These are phyloP conservation scores for Iberis pinnata DNA, from an alignment of 345 rosid genomes.

Conservation along the genomic window DNA sequence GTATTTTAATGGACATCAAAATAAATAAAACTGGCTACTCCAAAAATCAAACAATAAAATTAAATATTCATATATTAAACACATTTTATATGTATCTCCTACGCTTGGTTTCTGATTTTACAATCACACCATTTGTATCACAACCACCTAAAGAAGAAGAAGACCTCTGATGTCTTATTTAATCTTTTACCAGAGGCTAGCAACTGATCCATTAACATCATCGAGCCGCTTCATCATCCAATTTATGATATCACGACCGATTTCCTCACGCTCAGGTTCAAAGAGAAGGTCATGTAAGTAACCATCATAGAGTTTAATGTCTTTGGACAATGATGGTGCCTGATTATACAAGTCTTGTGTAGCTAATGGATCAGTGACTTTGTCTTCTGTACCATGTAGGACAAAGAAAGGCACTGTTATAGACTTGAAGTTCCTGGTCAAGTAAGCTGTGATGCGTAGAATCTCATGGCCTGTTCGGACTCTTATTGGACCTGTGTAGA, in stretches of 20 bases:
- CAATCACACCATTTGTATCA: slow-evolving; percentile 22
- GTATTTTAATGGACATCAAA: no score
- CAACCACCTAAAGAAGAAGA: slow-evolving; percentile 21
- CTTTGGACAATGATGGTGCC: slow-evolving; percentile 72
- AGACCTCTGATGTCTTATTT: slow-evolving; percentile 3
- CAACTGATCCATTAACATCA: slow-evolving; percentile 20
- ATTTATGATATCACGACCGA: slow-evolving; percentile 69
- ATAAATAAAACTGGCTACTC: no score
- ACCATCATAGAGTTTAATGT: slow-evolving; percentile 85
- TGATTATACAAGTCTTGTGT: slow-evolving; percentile 72
- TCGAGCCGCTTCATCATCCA: slow-evolving; percentile 81
- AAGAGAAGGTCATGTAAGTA: slow-evolving; percentile 91
- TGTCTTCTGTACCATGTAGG: slow-evolving; percentile 91
- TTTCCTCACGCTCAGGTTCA: slow-evolving; percentile 80
- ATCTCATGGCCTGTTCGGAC: slow-evolving; percentile 96
- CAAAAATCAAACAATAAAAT: not conserved
- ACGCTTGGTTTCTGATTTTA: slow-evolving; percentile 18
- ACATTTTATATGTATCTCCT: not conserved
- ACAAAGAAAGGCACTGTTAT: slow-evolving; percentile 77
- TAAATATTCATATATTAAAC: no score
- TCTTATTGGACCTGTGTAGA: slow-evolving; percentile 94
- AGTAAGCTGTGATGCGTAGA: slow-evolving; percentile 63
- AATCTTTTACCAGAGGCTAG: slow-evolving; percentile 21
- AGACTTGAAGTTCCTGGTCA: slow-evolving; percentile 60
- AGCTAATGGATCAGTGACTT: slow-evolving; percentile 88